Conservation (phyloP, 2,329 filamentous ascomycete genomes). For the Cordyceps farinosa region DNA sequence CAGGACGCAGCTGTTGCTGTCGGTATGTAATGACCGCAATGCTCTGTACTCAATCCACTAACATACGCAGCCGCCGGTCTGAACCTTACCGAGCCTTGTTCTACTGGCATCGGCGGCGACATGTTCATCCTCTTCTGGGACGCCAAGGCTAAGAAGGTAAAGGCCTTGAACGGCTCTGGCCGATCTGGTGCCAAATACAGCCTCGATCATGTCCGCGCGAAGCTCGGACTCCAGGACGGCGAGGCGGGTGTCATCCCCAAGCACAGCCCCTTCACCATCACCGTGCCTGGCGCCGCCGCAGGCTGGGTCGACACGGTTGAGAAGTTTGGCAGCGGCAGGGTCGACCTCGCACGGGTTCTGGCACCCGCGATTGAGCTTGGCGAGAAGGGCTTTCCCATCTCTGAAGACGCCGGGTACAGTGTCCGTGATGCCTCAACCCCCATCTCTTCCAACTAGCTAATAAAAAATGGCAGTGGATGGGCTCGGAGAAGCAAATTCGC, state of each 20-base stretch:
- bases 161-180: constrained; percentile 90
- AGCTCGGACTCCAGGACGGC: constrained; percentile 59
- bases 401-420: constrained; percentile 66
- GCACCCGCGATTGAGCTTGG: constrained; percentile 79
- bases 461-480: constrained; percentile 61
- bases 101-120: constrained; percentile 93
- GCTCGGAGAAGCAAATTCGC: constrained; percentile 60
- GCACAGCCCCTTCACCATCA: constrained; percentile 74
- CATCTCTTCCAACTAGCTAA: background rate
- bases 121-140: constrained; percentile 96
- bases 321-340: constrained; percentile 82
- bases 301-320: constrained; percentile 91
- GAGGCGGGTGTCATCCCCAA: constrained; percentile 65
- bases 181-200: constrained; percentile 67
- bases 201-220: constrained; percentile 65
- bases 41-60: background rate
- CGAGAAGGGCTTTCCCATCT: constrained; percentile 86
- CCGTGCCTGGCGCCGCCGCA: constrained; percentile 84
- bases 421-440: constrained; percentile 45
- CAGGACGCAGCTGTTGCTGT: constrained; percentile 96
- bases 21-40: constrained; percentile 46
- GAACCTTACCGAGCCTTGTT: constrained; percentile 89
- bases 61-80: constrained; percentile 69
- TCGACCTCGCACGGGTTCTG: constrained; percentile 73
- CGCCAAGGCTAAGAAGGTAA: constrained; percentile 74